Percentiles rank a stretch among this genome's conserved stretches.
Evolutionary conservation across 139 green algal species (phyloP).

Genomic region (Chlorella sorokiniana): DNA sequence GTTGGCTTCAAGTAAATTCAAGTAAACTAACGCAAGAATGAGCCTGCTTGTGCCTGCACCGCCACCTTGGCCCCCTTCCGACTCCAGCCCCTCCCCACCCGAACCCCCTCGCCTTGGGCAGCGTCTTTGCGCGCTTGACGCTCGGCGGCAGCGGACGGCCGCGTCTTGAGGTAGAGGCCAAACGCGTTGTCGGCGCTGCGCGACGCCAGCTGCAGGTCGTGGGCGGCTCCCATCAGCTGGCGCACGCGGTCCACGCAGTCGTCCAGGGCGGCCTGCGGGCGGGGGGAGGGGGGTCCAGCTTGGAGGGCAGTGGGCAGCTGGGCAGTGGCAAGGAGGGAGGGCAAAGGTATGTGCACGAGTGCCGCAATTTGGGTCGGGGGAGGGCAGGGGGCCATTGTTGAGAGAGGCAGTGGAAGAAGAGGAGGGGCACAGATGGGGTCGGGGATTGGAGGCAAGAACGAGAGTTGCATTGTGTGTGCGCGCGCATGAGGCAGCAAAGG

Average conservation of each 20-base stretch:
- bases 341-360: no score
- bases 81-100: background rate
- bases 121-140: conserved; percentile 63
- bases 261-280: conserved; percentile 63
- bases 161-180: conserved; percentile 87
- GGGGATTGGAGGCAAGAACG: no score
- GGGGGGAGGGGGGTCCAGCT: background rate
- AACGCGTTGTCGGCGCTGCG: conserved; percentile 78
- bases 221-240: conserved; percentile 42
- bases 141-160: conserved; percentile 78
- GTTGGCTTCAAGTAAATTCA: background rate
- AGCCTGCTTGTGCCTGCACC: background rate
- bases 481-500: no score
- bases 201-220: conserved; percentile 57
- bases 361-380: no score
- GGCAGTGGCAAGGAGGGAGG: background rate
- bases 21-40: no score
- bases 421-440: no score
- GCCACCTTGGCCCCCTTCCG: background rate
- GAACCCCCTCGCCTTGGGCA: conserved; percentile 34
- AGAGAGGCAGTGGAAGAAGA: no score
- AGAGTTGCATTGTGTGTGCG: no score
- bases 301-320: background rate
- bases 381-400: no score
- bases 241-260: conserved; percentile 66